phyloP scores from a whole-genome alignment of 768 basidiomycete genomes.

The Kondoa subrosea region DNA sequence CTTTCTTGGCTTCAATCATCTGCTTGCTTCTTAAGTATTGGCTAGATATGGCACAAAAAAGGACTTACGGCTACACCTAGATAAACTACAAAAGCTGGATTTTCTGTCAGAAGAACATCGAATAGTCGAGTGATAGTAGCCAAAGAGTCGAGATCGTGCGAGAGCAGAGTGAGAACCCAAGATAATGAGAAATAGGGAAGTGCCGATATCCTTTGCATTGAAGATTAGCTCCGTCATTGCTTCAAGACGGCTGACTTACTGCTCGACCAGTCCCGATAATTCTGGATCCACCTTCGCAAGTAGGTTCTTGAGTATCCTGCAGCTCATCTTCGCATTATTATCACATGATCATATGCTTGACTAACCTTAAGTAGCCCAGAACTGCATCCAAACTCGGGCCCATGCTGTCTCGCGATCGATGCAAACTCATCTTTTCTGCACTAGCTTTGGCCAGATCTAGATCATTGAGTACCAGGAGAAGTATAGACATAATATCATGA shows the following conservation, averaged over 20 bases:
- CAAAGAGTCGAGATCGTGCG: conserved; percentile 35
- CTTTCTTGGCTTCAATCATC: conserved; percentile 34
- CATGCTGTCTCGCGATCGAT: conserved; percentile 36
- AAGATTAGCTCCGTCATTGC: neutral
- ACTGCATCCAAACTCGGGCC: conserved; percentile 34
- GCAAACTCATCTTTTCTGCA: conserved; percentile 29
- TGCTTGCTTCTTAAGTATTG: conserved; percentile 11
- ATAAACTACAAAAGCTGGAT: conserved; percentile 36
- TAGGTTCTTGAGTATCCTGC: conserved; percentile 33
- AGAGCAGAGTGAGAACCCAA: conserved; percentile 36
- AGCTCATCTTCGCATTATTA: neutral
- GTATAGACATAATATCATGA: conserved; percentile 36
- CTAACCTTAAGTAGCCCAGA: conserved; percentile 34
- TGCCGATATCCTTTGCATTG: conserved; percentile 28
- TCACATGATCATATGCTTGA: neutral
- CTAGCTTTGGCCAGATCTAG: conserved; percentile 10
- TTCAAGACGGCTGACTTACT: conserved; percentile 20
- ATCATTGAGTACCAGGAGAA: conserved; percentile 25
- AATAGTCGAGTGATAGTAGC: conserved; percentile 30
- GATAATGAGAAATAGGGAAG: conserved; percentile 37
- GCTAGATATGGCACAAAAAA: neutral
- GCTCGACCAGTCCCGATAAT: conserved; percentile 29
- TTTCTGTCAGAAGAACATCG: conserved; percentile 35
- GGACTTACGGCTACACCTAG: conserved; percentile 34
- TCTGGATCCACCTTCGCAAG: conserved; percentile 32